These are phyloP conservation scores for Pyricularia sp. DNA, from an alignment of 2,329 filamentous ascomycete species.

Conservation along the genomic window DNA sequence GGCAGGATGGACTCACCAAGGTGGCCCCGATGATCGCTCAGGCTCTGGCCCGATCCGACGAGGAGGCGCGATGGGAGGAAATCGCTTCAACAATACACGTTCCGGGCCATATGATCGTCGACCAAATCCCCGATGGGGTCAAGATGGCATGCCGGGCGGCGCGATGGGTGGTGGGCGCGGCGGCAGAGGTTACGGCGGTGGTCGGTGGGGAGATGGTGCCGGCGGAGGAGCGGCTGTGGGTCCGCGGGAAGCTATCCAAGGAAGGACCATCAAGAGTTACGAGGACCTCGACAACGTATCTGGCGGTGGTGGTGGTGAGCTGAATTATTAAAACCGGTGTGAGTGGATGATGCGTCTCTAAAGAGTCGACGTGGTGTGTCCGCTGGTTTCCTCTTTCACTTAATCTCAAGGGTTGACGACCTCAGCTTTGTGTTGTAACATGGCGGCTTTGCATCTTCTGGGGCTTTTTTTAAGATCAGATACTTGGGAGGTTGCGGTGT, in stretches of 20 bases:
- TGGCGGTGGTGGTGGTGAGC: constrained; percentile 61
- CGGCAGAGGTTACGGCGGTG: constrained; percentile 29
- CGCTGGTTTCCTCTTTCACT: not conserved
- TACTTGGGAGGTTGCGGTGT: not conserved
- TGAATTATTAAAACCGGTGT: constrained; percentile 59
- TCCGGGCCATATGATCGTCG: constrained; percentile 65
- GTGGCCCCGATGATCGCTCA: constrained; percentile 27
- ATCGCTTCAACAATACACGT: constrained; percentile 48
- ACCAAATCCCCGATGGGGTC: constrained; percentile 37
- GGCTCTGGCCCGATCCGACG: constrained; percentile 50
- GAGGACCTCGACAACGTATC: constrained; percentile 87
- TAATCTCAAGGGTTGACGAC: not conserved
- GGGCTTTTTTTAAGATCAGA: not conserved
- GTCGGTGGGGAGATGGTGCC: constrained; percentile 58
- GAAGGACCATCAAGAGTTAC: constrained; percentile 88
- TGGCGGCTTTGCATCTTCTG: not conserved
- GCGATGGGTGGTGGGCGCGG: constrained; percentile 29
- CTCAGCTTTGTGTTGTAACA: not conserved
- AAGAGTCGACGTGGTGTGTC: not conserved
- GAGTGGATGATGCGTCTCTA: not conserved
- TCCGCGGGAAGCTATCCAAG: constrained; percentile 82
- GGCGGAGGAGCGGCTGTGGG: constrained; percentile 67
- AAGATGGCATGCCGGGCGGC: constrained; percentile 25
- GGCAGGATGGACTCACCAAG: constrained; percentile 32
- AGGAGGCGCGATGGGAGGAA: constrained; percentile 34